These are phyloP conservation scores for Ceratocystis smalleyi DNA, from an alignment of 2,329 filamentous ascomycete genomes.

Conservation along the genomic window DNA sequence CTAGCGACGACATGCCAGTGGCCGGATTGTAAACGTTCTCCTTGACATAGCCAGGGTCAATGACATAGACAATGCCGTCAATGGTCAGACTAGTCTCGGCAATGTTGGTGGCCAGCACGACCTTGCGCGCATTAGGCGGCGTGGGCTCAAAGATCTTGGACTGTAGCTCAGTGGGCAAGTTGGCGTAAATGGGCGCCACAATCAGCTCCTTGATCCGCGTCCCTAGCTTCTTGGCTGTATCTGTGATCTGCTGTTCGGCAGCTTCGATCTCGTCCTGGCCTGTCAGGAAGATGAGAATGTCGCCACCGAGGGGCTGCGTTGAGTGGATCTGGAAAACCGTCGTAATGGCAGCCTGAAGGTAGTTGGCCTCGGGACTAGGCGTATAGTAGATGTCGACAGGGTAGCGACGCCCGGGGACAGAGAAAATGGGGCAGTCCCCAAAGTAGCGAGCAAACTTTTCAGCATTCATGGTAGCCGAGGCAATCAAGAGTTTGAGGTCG, in stretches of 20 bases:
- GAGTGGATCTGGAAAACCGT: conserved; percentile 94
- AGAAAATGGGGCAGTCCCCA: conserved; percentile 84
- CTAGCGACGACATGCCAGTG: conserved; percentile 81
- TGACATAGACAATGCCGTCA: conserved; percentile 89
- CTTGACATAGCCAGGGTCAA: conserved; percentile 89
- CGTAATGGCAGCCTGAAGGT: conserved; percentile 76
- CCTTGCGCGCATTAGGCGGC: conserved; percentile 69
- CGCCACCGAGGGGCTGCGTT: conserved; percentile 57
- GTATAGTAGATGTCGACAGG: conserved; percentile 88
- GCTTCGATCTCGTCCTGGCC: conserved; percentile 94
- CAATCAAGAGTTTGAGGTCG: conserved; percentile 81
- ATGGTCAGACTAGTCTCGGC: conserved; percentile 93
- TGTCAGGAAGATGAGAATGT: conserved; percentile 87
- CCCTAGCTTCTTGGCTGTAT: conserved; percentile 76
- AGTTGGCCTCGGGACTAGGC: conserved; percentile 81
- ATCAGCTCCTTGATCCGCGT: conserved; percentile 73
- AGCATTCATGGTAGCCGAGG: conserved; percentile 86
- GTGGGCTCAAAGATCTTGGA: conserved; percentile 90
- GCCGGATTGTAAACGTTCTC: conserved; percentile 86
- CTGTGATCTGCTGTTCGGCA: conserved; percentile 66
- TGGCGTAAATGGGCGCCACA: conserved; percentile 87
- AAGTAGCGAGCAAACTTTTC: conserved; percentile 87
- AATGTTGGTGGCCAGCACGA: conserved; percentile 91
- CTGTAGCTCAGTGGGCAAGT: conserved; percentile 78
- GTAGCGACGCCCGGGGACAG: conserved; percentile 77